Base-by-base conservation (phyloP, 768 basidiomycete genomes). In the Lepiota brunneoincarnata region DNA sequence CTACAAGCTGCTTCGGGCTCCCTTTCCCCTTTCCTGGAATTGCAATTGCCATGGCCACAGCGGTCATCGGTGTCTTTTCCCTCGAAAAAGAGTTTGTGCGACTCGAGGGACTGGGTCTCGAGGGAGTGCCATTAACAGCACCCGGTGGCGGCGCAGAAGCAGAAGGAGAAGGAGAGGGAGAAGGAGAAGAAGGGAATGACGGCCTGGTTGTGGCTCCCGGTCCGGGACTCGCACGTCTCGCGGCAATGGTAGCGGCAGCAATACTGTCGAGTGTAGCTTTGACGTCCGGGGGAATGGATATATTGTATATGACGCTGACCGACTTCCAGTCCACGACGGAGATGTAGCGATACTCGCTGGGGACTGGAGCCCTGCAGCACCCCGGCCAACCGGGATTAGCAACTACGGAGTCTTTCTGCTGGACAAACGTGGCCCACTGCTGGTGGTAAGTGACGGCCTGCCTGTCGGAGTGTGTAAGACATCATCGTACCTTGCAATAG, bases 401-500 rank as follows among this genome's bases (percentile, higher is more conserved):
- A 64, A 80, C 15, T 81, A 80, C 28, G 78, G 70, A 48, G 72
- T 71, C 64, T 39, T 54, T 83, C 84, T 54, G 80, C 63, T 15
- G 77, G 72, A 31, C 79, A 66, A 21, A 76, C 72, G 11, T 82
- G 81, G 88, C 87, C 89, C 89, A 91, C 90, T 91, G 70, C 41
- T 42, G 21, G 38, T 47, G 59, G 55, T 65, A 63, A 64, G 67
- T 62, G 63, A 61, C 57, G 59, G 43, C 53, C n/a, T n/a, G n/a
- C n/a, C n/a, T n/a, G n/a, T n/a, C n/a, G n/a, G n/a, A n/a, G n/a
- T n/a, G n/a, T n/a, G n/a, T n/a, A n/a, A n/a, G n/a, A n/a, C n/a
- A n/a, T n/a, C n/a, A n/a, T n/a, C 69, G 39, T 56, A 91, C 91
- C 84, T 92, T 93, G 86, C 91, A 93, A 69, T 82, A 93, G 20